Evolutionary conservation across 352 stramenopile species (phyloP).

Genomic region (Bremia lactucae): DNA sequence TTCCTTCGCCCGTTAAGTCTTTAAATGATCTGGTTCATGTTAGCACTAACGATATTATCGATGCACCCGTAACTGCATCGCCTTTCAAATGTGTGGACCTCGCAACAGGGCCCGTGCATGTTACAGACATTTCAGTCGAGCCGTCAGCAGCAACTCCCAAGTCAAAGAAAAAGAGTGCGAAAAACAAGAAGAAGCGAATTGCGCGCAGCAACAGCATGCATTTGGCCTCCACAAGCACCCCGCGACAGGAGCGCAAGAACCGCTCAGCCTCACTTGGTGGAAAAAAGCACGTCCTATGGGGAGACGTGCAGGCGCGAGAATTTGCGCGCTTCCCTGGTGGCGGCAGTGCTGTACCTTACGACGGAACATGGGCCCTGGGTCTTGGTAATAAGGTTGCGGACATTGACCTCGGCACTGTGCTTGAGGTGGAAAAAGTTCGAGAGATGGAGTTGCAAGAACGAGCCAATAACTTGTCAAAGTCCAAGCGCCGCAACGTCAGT

Average conservation of each 20-base stretch:
- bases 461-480: slow-evolving; percentile 52
- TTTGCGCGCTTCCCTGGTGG: slow-evolving; percentile 74
- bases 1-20: slow-evolving; percentile 3
- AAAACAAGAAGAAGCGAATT: slow-evolving; percentile 65
- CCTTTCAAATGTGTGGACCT: slow-evolving; percentile 35
- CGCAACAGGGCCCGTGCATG: slow-evolving; percentile 30
- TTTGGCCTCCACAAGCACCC: slow-evolving; percentile 19
- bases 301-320: slow-evolving; percentile 52
- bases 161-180: slow-evolving; percentile 56
- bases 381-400: slow-evolving; percentile 52
- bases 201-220: slow-evolving; percentile 62
- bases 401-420: slow-evolving; percentile 55
- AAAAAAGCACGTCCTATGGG: slow-evolving; percentile 73
- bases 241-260: slow-evolving; percentile 29
- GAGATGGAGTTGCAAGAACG: slow-evolving; percentile 41
- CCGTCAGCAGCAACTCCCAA: slow-evolving; percentile 14
- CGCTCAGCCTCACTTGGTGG: slow-evolving; percentile 50
- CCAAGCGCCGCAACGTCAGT: slow-evolving; percentile 39
- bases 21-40: slow-evolving; percentile 5
- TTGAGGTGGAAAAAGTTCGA: slow-evolving; percentile 49
- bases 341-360: slow-evolving; percentile 61
- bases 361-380: slow-evolving; percentile 73
- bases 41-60: slow-evolving; percentile 11
- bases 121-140: slow-evolving; percentile 25
- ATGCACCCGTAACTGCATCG: slow-evolving; percentile 8